Base-by-base conservation (phyloP, 345 rosid species). In the Syzygium aqueum region DNA sequence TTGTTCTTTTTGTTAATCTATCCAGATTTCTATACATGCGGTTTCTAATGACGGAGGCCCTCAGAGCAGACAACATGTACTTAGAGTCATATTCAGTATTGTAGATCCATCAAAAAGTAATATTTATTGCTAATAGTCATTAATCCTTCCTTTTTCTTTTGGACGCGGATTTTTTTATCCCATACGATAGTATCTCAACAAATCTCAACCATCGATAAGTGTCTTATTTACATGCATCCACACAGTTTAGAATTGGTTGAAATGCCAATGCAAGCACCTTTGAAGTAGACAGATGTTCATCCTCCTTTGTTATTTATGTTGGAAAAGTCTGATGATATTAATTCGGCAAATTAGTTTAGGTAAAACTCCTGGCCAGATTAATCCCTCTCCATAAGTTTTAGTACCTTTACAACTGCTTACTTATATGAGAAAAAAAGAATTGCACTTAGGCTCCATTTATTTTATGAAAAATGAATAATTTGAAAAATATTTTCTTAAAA, bases 101-200 rank as follows among this genome's bases (percentile, higher is more conserved):
- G 65, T 25, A 57, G 30, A 57, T 25, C 30, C 15, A 57, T 13
- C 63, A 25, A 57, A 57, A 57, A 25, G 28, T 25, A 57, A 11
- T 7, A 57, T 57, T 56, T 11, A 57, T 25, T 1, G 65, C 65
- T 57, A 11, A 25, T 25, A 57, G 7, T 57, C 65, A 57, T 57
- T 57, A 57, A 57, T 57, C 65, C 65, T 57, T 57, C 11, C 5
- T 57, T 57, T 50, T 11, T 50, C 43, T 57, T 57, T 25, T 25
- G 14, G 28, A 25, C 0, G 3, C 0, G 3, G 3, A 25, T n/a
- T 23, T 25, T 57, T 57, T 57, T 25, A 57, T 11, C 27, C 15
- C 14, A 25, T 22, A 56, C 1, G 2, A 12, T 23, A 23, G 25
- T 23, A 56, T 3, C 6, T 56, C n/a, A 56, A 56, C n/a, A 56